Evolutionary conservation across 2,329 filamentous ascomycete genomes (phyloP), one percentile per base, ranked within the genome.

Genomic region (Cordyceps militaris): DNA sequence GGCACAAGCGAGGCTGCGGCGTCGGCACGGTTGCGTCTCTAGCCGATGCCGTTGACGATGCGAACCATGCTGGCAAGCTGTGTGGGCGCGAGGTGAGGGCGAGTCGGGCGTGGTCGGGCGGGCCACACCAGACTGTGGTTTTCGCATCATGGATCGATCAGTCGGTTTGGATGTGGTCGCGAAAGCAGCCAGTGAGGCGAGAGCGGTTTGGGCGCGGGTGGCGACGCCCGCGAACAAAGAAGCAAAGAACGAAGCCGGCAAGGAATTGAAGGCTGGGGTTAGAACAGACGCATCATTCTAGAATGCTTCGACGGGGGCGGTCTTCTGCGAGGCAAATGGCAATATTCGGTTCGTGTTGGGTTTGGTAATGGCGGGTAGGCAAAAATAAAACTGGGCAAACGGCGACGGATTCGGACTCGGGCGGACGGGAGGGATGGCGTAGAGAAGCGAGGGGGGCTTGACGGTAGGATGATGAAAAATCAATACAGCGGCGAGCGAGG

Each of bases 81-180:
- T 21, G 19, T 16, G n/a, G 8, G 21, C 5, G 9, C 3, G 32
- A 10, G n/a, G 7, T n/a, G 34, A 26, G 7, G 3, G 3, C 16
- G 40, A 23, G n/a, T 40, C 43, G 24, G 21, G 11, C 23, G 44
- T 10, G 43, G 34, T 40, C 16, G 32, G n/a, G 10, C 28, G 14
- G 42, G 34, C 34, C 19, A 34, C 16, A 30, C 3, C 24, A 7
- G 24, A 9, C 24, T n/a, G 53, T 7, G 32, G 53, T 56, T 30
- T 49, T 56, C 24, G 53, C 53, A 56, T 56, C 44, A 34, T 56
- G 43, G 34, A 38, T 38, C 11, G 34, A 38, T 38, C 34, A 16
- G 19, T 30, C 10, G 28, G 5, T 40, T 21, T n/a, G 14, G 38
- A 24, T 43, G 38, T 34, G 13, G 40, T 54, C 51, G 40, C 51